Base-by-base conservation (phyloP, 106 monocot genomes). In the Hemerocallis citrina region DNA sequence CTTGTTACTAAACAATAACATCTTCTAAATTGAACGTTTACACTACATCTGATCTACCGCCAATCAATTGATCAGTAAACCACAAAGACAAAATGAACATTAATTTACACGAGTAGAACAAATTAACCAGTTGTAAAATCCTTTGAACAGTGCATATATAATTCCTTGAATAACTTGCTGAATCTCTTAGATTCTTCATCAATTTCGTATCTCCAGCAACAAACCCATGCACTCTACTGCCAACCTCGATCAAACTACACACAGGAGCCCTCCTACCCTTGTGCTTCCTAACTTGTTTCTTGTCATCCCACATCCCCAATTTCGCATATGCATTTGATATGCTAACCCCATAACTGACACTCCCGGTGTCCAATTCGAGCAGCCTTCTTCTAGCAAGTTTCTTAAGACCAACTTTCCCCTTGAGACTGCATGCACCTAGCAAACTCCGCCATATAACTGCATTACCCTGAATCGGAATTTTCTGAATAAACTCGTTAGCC, bases 391-490 rank as follows among this genome's bases (percentile, higher is more conserved):
- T 34, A 1, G 59, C 49, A 0, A 1, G n/a, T 4, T 35, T 22
- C 15, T 13, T 37, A 22, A 69, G 46, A 0, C 49, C 29, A 6
- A 37, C 41, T 49, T 69, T 11, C 4, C 49, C 69, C 16, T 43
- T 47, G 7, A 66, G 24, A 19, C 62, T 43, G 16, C 62, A 61
- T 0, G 51, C 74, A 27, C 54, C 58, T 14, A 74, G 61, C 43
- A 74, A 41, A 11, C 62, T 61, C 16, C 68, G 40, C 74, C 74
- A 74, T 52, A 74, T 45, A 17, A 68, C 61, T 3, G 31, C 52
- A 21, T 74, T 61, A 25, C 62, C 54, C 51, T 45, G 39, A n/a
- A 74, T 19, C 1, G 61, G 61, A 61, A 74, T 74, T 15, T 12
- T 13, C 61, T 44, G 3, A 3, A 74, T 55, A 25, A 62, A 61